Conservation (phyloP, 768 basidiomycete species). For the Lactarius hatsudake region DNA sequence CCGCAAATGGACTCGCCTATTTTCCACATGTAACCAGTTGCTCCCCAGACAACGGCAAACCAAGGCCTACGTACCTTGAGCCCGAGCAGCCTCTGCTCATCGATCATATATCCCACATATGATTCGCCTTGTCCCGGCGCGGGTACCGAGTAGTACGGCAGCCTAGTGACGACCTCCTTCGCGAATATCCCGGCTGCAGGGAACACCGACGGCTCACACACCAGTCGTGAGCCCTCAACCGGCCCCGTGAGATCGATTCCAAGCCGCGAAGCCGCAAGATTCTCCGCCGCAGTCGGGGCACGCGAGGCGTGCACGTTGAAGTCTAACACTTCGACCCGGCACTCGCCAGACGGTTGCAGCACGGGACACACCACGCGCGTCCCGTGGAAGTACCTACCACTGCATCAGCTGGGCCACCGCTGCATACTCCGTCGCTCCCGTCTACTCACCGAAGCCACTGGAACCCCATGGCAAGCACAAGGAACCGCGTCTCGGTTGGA, state of each 20-base stretch:
- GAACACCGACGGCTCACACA: conserved; percentile 11
- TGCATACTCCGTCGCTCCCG: too few relatives aligned
- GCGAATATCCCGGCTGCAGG: conserved; percentile 30
- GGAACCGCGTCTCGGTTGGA: too few relatives aligned
- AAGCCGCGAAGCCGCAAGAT: neutral
- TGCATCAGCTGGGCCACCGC: too few relatives aligned
- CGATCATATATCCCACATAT: conserved; percentile 40
- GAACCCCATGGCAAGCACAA: too few relatives aligned
- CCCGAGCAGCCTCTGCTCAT: conserved; percentile 39
- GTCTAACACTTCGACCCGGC: conserved; percentile 32
- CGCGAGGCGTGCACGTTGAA: conserved; percentile 33
- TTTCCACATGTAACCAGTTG: neutral
- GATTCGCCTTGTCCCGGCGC: conserved; percentile 11
- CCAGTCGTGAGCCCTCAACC: conserved; percentile 1
- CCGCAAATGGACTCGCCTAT: conserved; percentile 33
- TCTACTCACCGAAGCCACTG: too few relatives aligned
- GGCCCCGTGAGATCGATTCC: conserved; percentile 2
- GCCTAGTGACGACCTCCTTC: conserved; percentile 30
- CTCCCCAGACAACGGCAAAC: neutral
- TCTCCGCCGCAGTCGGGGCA: conserved; percentile 3
- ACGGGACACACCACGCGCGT: conserved; percentile 36
- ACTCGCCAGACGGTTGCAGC: conserved; percentile 17
- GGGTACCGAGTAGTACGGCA: conserved; percentile 33
- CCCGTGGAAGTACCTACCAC: conserved; percentile 34
- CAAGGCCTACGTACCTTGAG: conserved; percentile 17